Evolutionary conservation across 495 filamentous ascomycete genomes (phyloP).

Genomic region (Aspergillus kassunensis): DNA sequence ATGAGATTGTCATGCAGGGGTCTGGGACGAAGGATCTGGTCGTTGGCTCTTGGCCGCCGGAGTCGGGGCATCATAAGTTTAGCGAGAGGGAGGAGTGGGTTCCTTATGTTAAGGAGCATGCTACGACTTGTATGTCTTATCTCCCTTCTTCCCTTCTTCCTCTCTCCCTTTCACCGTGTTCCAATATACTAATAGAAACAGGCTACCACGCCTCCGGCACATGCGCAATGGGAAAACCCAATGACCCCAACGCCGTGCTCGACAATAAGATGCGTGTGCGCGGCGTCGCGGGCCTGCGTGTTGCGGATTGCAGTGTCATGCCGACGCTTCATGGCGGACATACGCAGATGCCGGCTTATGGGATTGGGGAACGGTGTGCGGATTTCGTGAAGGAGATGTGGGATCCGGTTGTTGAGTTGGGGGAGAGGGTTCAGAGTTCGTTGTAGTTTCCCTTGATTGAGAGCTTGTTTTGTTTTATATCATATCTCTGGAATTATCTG

Average conservation of each 20-base stretch:
- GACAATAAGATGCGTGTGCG: constrained; percentile 50
- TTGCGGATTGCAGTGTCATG: constrained; percentile 56
- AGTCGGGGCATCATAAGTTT: constrained; percentile 41
- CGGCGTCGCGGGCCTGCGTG: constrained; percentile 48
- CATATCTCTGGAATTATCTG: too few species aligned
- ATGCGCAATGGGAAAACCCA: constrained; percentile 48
- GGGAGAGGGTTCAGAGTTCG: background rate
- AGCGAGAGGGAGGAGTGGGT: constrained; percentile 48
- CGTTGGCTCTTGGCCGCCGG: constrained; percentile 50
- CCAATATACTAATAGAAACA: background rate
- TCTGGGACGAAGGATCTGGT: constrained; percentile 52
- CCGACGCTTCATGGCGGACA: constrained; percentile 53
- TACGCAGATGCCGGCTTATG: constrained; percentile 57
- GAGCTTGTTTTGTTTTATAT: background rate
- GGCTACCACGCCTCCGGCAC: constrained; percentile 52
- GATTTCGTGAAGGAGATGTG: constrained; percentile 51
- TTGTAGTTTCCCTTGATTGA: background rate
- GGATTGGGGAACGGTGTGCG: constrained; percentile 56
- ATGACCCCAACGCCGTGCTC: constrained; percentile 49
- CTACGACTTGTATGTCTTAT: constrained; percentile 46
- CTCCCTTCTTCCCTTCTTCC: background rate
- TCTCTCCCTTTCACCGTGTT: background rate
- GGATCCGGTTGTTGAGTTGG: constrained; percentile 1
- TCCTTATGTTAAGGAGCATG: constrained; percentile 46
- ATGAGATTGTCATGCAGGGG: constrained; percentile 52